Evolutionary conservation across 2,329 filamentous ascomycete genomes (phyloP).

Genomic region (Huntiella savannae): DNA sequence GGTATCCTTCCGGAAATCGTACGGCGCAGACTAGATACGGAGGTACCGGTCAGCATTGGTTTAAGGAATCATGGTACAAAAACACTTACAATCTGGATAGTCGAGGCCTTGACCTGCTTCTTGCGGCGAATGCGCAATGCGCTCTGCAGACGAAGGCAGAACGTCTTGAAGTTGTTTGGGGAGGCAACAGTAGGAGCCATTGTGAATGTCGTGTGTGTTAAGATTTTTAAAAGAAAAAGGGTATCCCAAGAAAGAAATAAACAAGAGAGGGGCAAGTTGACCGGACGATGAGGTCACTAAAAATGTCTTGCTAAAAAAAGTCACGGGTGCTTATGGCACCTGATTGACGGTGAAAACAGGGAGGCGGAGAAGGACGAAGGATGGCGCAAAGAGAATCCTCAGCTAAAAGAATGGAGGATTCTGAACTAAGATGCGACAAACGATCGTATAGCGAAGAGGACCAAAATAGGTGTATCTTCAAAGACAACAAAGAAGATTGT

Average conservation of each 20-base stretch:
- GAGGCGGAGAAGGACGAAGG: background rate
- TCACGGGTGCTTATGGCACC: background rate
- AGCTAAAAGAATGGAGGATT: background rate
- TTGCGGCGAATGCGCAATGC: slow-evolving; percentile 22
- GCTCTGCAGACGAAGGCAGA: slow-evolving; percentile 26
- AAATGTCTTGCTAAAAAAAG: background rate
- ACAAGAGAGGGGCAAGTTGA: background rate
- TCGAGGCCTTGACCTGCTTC: slow-evolving; percentile 21
- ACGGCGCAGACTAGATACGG: slow-evolving; percentile 34
- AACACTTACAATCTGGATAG: slow-evolving; percentile 27
- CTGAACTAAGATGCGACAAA: background rate
- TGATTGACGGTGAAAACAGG: background rate
- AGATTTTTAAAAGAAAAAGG: background rate
- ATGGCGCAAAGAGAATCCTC: background rate
- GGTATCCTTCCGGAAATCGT: slow-evolving; percentile 37
- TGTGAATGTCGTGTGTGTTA: background rate
- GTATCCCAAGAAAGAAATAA: background rate
- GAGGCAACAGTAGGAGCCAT: slow-evolving; percentile 8
- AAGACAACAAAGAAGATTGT: too few relatives aligned
- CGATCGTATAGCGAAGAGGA: background rate
- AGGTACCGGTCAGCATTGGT: background rate
- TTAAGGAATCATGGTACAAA: background rate
- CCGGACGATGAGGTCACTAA: background rate
- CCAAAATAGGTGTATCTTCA: background rate
- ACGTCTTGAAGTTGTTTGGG: slow-evolving; percentile 23